phyloP scores from a whole-genome alignment of 208 protist genomes.

The Crithidia expoeki region DNA sequence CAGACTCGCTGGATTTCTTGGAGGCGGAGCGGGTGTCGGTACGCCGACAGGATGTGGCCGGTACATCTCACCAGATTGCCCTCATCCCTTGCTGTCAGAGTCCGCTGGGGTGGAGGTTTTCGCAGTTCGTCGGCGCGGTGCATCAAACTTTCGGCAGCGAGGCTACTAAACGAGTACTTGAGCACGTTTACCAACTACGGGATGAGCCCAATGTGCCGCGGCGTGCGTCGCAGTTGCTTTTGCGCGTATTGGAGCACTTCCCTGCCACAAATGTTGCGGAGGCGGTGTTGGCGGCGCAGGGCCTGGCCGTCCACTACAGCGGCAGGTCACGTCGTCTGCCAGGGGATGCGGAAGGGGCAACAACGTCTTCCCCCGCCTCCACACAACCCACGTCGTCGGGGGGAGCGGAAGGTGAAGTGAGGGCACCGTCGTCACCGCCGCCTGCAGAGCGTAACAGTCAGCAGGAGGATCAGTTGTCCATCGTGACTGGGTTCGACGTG shows the following conservation, averaged over 20 bases:
- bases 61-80: conserved; percentile 71
- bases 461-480: neutral
- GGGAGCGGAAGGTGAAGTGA: neutral
- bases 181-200: conserved; percentile 44
- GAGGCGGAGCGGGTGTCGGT: conserved; percentile 42
- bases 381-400: neutral
- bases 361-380: neutral
- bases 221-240: conserved; percentile 45
- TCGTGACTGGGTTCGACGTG: conserved; percentile 32
- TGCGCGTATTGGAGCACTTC: conserved; percentile 61
- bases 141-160: conserved; percentile 49
- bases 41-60: conserved; percentile 48
- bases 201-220: conserved; percentile 38
- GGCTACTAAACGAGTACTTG: conserved; percentile 33
- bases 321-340: conserved; percentile 52
- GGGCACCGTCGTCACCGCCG: neutral
- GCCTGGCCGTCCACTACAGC: conserved; percentile 62
- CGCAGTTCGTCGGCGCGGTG: conserved; percentile 81
- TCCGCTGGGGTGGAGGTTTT: conserved; percentile 83
- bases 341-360: neutral
- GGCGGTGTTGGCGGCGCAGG: conserved; percentile 77
- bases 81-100: conserved; percentile 75
- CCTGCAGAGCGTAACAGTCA: neutral
- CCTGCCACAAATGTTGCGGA: conserved; percentile 67
- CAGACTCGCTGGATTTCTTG: conserved; percentile 45